Conservation (phyloP, 768 basidiomycete species). For the Multifurca ochricompacta region DNA sequence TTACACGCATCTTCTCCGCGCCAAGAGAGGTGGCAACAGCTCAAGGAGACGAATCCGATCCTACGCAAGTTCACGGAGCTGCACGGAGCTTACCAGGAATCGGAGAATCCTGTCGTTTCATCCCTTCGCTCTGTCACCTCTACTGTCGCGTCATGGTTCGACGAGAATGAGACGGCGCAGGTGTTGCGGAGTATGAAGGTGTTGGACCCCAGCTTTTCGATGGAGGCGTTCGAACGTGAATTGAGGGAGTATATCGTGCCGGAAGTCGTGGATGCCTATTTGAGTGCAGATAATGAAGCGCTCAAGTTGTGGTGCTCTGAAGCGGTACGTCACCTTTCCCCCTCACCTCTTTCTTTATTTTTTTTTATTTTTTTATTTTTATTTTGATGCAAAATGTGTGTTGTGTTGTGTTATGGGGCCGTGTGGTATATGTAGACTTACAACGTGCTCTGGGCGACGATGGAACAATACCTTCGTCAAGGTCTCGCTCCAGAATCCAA, state of each 20-base stretch:
- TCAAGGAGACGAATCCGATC: slow-evolving; percentile 77
- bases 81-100: slow-evolving; percentile 77
- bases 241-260: slow-evolving; percentile 95
- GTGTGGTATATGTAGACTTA: slow-evolving; percentile 55
- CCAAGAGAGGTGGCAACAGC: slow-evolving; percentile 70
- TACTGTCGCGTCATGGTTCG: slow-evolving; percentile 84
- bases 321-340: slow-evolving; percentile 52
- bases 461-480: slow-evolving; percentile 88
- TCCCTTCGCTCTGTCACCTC: slow-evolving; percentile 77
- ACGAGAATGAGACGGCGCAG: slow-evolving; percentile 97
- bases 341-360: background rate
- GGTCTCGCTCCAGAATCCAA: slow-evolving; percentile 90
- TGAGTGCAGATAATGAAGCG: slow-evolving; percentile 82
- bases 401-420: background rate
- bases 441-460: slow-evolving; percentile 96
- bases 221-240: slow-evolving; percentile 84
- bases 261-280: slow-evolving; percentile 93
- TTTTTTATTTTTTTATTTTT: background rate
- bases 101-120: slow-evolving; percentile 83
- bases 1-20: slow-evolving; percentile 75
- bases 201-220: slow-evolving; percentile 83
- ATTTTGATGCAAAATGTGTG: background rate
- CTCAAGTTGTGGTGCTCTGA: slow-evolving; percentile 91
- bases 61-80: slow-evolving; percentile 51
- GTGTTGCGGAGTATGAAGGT: slow-evolving; percentile 79